These are phyloP conservation scores for Penstemon davidsonii DNA, from an alignment of 257 asterid genomes.

Conservation along the genomic window DNA sequence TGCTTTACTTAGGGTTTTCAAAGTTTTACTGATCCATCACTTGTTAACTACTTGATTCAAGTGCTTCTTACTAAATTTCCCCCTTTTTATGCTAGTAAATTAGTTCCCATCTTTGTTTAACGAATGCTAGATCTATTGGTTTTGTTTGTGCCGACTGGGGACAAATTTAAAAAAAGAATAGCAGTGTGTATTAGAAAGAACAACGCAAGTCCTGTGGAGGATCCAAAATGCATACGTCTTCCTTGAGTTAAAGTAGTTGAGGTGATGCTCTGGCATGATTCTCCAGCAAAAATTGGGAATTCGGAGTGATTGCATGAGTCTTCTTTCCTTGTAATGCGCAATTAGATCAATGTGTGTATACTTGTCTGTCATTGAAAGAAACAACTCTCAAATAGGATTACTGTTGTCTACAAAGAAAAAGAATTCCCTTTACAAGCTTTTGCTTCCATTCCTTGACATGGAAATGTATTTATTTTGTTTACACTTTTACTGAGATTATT, in stretches of 20 bases:
- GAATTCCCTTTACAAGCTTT: not conserved
- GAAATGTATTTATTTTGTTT: not conserved
- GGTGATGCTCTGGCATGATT: not conserved
- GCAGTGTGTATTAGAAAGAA: too few relatives aligned
- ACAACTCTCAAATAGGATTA: too few relatives aligned
- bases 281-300: too few relatives aligned
- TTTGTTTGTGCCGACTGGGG: not conserved
- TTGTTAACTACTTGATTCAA: not conserved
- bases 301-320: too few relatives aligned
- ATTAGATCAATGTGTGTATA: too few relatives aligned
- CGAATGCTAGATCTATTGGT: not conserved
- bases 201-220: too few relatives aligned
- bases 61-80: too few relatives aligned
- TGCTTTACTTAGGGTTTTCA: not conserved
- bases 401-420: not conserved
- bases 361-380: too few relatives aligned
- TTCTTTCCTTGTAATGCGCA: too few relatives aligned
- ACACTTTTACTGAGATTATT: not conserved
- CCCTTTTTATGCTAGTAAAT: too few relatives aligned
- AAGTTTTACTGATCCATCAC: not conserved
- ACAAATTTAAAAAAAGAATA: too few relatives aligned
- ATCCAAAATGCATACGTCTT: not conserved
- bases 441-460: not conserved
- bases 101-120: not conserved
- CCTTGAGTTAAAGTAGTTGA: not conserved